Evolutionary conservation across 192 early-diverging fungal species (phyloP).

Genomic region (Coemansia sp.): DNA sequence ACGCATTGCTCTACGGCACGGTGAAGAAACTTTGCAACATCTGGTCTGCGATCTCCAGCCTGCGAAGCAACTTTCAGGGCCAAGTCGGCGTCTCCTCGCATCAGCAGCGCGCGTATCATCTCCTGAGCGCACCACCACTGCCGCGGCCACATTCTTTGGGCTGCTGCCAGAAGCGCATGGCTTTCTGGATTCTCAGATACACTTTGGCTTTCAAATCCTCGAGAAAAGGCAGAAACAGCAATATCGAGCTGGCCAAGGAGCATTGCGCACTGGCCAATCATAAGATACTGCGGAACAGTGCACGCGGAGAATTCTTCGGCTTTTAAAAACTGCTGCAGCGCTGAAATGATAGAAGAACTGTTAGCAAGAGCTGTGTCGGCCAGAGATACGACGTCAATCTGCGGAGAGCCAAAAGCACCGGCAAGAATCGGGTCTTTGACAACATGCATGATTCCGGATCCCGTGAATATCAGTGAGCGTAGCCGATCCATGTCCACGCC

Average conservation of each 20-base stretch:
- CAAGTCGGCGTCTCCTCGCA: constrained; percentile 33
- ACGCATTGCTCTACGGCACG: background rate
- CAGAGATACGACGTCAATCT: background rate
- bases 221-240: constrained; percentile 23
- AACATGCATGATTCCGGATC: constrained; percentile 15
- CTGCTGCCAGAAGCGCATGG: background rate
- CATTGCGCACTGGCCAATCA: constrained; percentile 40
- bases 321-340: constrained; percentile 13
- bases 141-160: constrained; percentile 18
- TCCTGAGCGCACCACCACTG: constrained; percentile 45
- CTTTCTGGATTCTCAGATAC: background rate
- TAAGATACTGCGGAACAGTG: constrained; percentile 16
- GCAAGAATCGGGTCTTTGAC: background rate
- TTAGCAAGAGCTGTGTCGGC: background rate
- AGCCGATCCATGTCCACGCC: constrained; percentile 32
- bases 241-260: constrained; percentile 26
- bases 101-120: constrained; percentile 24
- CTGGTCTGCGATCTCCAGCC: constrained; percentile 1
- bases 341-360: background rate
- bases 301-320: constrained; percentile 19
- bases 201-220: constrained; percentile 8
- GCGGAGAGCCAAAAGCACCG: background rate
- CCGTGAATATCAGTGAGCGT: constrained; percentile 29
- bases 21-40: constrained; percentile 3
- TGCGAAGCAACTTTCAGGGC: constrained; percentile 9